A percentile compares a stretch with the other conserved stretches of the same genome.
These are phyloP conservation scores for Arachis hypogaea DNA, from an alignment of 306 rosid genomes.

Conservation along the genomic window DNA sequence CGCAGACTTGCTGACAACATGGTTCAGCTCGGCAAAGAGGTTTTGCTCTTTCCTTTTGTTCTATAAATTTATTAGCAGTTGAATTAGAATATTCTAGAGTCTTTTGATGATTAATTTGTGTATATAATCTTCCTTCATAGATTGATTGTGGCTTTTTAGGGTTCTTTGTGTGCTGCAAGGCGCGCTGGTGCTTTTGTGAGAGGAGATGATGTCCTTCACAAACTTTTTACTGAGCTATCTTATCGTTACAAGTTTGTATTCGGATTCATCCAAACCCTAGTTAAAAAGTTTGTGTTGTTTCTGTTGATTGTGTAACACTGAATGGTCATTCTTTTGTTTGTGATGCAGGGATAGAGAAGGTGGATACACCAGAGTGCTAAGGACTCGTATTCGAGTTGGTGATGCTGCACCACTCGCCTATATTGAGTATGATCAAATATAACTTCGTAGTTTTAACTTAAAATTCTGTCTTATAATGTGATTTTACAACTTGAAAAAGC, in stretches of 20 bases:
- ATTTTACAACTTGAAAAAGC: background rate
- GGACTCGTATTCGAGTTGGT: slow-evolving; percentile 91
- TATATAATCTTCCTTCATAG: no score
- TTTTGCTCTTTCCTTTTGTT: slow-evolving; percentile 1
- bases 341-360: slow-evolving; percentile 83
- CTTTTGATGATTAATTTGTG: no score
- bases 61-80: no score
- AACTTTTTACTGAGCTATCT: slow-evolving; percentile 87
- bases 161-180: slow-evolving; percentile 77
- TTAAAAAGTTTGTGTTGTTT: background rate
- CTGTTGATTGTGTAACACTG: slow-evolving; percentile 29
- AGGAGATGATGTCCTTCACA: slow-evolving; percentile 93
- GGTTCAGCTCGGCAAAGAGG: slow-evolving; percentile 97
- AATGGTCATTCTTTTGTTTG: slow-evolving; percentile 9
- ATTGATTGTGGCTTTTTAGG: slow-evolving; percentile 45
- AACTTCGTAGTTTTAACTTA: no score
- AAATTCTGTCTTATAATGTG: background rate
- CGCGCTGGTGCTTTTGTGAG: slow-evolving; percentile 85
- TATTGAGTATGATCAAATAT: slow-evolving; percentile 63
- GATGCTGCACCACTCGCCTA: slow-evolving; percentile 99
- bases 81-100: background rate
- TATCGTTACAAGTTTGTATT: slow-evolving; percentile 77
- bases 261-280: background rate
- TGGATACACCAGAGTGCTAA: slow-evolving; percentile 91
- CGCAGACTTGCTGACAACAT: slow-evolving; percentile 89